A percentile compares a stretch with the other conserved stretches of the same genome.
Evolutionary conservation across 768 basidiomycete species (phyloP).

Genomic region (Candolleomyces aberdarensis): DNA sequence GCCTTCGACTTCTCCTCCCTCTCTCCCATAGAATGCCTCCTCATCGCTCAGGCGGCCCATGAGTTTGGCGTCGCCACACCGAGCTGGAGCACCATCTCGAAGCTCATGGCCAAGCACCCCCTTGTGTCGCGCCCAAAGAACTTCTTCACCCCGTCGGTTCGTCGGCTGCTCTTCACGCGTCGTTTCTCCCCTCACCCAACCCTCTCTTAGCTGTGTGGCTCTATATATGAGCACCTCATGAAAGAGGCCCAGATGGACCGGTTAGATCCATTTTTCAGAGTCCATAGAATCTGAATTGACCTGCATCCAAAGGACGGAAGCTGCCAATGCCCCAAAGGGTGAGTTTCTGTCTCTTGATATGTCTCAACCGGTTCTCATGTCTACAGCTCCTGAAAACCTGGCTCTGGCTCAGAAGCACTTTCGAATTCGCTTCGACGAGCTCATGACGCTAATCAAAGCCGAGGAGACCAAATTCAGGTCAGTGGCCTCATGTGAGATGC

Average conservation of each 20-base stretch:
- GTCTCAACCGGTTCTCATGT: neutral
- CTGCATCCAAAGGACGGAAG: conserved; percentile 40
- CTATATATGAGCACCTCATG: conserved; percentile 67
- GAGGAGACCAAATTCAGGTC: conserved; percentile 84
- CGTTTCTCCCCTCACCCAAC: conserved; percentile 4
- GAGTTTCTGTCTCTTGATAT: conserved; percentile 12
- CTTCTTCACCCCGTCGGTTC: conserved; percentile 69
- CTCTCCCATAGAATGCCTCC: conserved; percentile 59
- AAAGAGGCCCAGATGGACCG: conserved; percentile 60
- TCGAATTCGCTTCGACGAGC: conserved; percentile 61
- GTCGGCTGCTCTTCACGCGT: conserved; percentile 16
- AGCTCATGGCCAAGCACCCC: conserved; percentile 67
- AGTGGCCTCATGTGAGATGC: conserved; percentile 11
- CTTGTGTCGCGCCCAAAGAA: conserved; percentile 58
- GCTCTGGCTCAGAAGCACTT: conserved; percentile 77
- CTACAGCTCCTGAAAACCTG: conserved; percentile 60
- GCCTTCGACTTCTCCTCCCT: conserved; percentile 18
- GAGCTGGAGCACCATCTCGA: conserved; percentile 66
- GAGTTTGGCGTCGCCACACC: conserved; percentile 59
- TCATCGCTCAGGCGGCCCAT: conserved; percentile 85
- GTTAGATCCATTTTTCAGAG: conserved; percentile 36
- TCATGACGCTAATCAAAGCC: conserved; percentile 63
- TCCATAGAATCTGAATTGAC: conserved; percentile 4
- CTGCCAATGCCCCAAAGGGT: conserved; percentile 54
- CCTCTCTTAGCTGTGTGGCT: conserved; percentile 56